Base-by-base conservation (phyloP, 768 basidiomycete genomes). In the Hygrocybe coccinea region DNA sequence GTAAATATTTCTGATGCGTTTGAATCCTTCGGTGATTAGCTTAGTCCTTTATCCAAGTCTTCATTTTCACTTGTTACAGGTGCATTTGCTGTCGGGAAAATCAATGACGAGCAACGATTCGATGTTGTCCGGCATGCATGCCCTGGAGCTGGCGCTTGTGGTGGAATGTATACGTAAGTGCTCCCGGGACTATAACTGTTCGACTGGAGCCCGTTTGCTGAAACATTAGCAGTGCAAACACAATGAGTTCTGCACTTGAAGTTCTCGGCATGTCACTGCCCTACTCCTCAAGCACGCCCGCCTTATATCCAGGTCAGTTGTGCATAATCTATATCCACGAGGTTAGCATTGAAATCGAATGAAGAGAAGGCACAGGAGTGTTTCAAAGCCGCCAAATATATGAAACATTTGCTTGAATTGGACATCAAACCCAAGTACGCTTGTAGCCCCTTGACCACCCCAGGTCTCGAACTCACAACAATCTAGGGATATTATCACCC, bases 111-210 rank as follows among this genome's bases (percentile, higher is more conserved):
- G 62, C 81, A 94, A 65, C 79, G 87, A 25, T 81, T 90, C 60
- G 91, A 95, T 60, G 89, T 93, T 46, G 84, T 94, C 37, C 82
- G 85, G 36, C 83, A 93, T 70, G 84, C 91, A 33, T 94, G 91
- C 64, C 90, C 91, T 14, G 88, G 89, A 9, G 73, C 89, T 14
- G 91, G 91, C 49, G 88, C 85, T 21, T 92, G 91, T 61, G 90
- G 91, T 25, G 90, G 89, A 12, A 92, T 92, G 90, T 92, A 84
- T 66, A 91, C 90, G 81, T 82, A 64, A 50, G 79, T 73, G 44
- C 22, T 29, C 8, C 3, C 3, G 29, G 3, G 29, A 29, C 8
- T 8, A 4, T 17, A 25, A 14, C 4, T 38, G 15, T 22, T 22
- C 41, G 37, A 38, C 45, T 37, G 29, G 6, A n/a, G 19, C 3